A percentile compares a stretch with the other conserved stretches of the same genome.
phyloP scores from a whole-genome alignment of 1,284 basidiomycete genomes.

The Cutaneotrichosporon dermatis region DNA sequence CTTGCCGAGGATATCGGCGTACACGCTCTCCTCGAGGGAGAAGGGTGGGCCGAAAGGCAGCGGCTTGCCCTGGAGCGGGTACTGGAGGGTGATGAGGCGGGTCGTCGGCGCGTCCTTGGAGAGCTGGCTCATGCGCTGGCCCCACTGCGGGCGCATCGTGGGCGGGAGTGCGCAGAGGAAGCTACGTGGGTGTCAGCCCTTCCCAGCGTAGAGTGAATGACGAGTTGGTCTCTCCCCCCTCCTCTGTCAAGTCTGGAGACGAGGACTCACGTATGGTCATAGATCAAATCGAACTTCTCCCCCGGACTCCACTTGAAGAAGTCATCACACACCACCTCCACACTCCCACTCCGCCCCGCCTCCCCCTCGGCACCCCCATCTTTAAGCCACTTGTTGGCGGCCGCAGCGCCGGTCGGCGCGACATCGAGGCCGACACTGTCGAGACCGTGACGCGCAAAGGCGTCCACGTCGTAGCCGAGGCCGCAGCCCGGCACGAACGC shows the following conservation, averaged over 20 bases:
- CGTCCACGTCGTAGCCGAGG: conserved; percentile 64
- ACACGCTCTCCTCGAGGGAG: conserved; percentile 59
- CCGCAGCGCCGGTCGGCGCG: conserved; percentile 56
- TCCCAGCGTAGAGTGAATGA: too few species aligned
- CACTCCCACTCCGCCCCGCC: conserved; percentile 14
- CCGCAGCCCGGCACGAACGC: conserved; percentile 71
- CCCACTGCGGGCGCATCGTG: conserved; percentile 57
- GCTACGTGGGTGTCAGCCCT: too few species aligned
- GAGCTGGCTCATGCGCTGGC: conserved; percentile 56
- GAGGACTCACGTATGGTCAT: conserved; percentile 62
- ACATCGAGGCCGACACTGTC: conserved; percentile 58
- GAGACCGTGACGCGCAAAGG: conserved; percentile 55
- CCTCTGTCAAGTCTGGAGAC: too few species aligned
- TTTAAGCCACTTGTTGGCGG: conserved; percentile 53
- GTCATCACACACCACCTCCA: conserved; percentile 51
- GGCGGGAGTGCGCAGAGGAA: conserved; percentile 70
- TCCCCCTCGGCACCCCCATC: conserved; percentile 3
- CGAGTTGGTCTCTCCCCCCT: too few species aligned
- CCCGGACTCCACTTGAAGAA: conserved; percentile 56
- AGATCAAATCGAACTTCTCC: conserved; percentile 57
- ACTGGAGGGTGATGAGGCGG: conserved; percentile 58
- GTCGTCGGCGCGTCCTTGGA: conserved; percentile 57
- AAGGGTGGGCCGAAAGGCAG: conserved; percentile 58
- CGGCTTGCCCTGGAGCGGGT: conserved; percentile 49
- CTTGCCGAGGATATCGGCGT: conserved; percentile 55